Percentiles rank a stretch among this genome's conserved stretches.
Conservation (phyloP, 352 stramenopile genomes). For the Phytophthora tentaculata region DNA sequence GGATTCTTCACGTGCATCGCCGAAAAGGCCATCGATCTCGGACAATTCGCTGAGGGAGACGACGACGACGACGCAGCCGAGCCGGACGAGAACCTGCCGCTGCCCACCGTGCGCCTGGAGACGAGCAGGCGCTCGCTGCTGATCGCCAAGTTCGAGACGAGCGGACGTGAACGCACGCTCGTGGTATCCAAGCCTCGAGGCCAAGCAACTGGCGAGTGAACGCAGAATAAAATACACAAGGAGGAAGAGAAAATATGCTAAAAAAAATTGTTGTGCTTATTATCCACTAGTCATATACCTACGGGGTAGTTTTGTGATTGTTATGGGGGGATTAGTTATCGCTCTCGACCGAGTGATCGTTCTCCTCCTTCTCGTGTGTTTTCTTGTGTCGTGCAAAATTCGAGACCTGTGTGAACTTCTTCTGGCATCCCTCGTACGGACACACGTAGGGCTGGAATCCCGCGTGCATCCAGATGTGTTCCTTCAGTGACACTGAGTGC, state of each 20-base stretch:
- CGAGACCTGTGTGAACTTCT: constrained; percentile 91
- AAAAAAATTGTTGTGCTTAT: constrained; percentile 11
- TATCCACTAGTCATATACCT: constrained; percentile 20
- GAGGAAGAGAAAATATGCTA: neutral
- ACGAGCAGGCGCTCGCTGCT: constrained; percentile 62
- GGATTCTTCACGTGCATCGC: constrained; percentile 84
- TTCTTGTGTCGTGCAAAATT: constrained; percentile 91
- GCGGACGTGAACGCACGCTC: constrained; percentile 57
- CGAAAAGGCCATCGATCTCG: constrained; percentile 65
- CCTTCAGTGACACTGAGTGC: constrained; percentile 91
- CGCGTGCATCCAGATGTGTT: constrained; percentile 93
- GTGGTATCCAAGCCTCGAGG: constrained; percentile 61
- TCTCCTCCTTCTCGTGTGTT: constrained; percentile 84
- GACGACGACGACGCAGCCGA: constrained; percentile 32
- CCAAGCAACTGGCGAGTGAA: constrained; percentile 30
- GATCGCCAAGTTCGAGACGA: constrained; percentile 57
- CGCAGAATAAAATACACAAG: neutral
- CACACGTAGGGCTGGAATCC: constrained; percentile 92
- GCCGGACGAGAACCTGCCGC: constrained; percentile 37
- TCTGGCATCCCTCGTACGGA: constrained; percentile 89
- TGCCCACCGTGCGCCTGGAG: constrained; percentile 62
- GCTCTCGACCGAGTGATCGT: constrained; percentile 57
- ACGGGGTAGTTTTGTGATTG: neutral
- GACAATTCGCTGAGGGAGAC: constrained; percentile 43
- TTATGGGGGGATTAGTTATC: constrained; percentile 38